A percentile compares a stretch with the other conserved stretches of the same genome.
Evolutionary conservation across 176 grass and related monocot genomes (phyloP).

Genomic region (Chloris gayana): DNA sequence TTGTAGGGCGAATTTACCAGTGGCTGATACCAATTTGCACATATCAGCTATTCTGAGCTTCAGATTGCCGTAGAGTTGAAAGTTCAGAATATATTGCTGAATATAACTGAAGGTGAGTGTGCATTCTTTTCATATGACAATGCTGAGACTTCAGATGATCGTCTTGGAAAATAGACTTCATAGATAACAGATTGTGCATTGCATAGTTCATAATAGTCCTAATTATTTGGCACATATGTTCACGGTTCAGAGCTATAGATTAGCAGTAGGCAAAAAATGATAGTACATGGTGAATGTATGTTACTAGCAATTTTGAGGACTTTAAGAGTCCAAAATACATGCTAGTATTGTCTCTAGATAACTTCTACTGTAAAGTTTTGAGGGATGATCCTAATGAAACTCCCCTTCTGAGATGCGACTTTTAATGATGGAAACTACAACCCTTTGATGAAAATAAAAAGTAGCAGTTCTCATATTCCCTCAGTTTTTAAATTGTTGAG

Average conservation of each 20-base stretch:
- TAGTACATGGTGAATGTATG: background rate
- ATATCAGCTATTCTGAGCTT: background rate
- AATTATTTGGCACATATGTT: background rate
- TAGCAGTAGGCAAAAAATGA: too few species aligned
- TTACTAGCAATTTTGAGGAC: background rate
- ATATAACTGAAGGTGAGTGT: background rate
- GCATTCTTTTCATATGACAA: background rate
- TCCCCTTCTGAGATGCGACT: constrained; percentile 53
- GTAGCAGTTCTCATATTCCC: constrained; percentile 82
- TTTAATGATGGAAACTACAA: constrained; percentile 59
- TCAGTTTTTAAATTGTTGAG: too few species aligned
- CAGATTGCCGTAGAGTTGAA: background rate
- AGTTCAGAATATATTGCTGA: background rate
- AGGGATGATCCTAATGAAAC: background rate
- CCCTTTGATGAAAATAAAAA: constrained; percentile 64
- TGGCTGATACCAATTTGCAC: background rate
- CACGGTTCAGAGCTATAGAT: background rate
- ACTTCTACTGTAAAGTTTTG: background rate
- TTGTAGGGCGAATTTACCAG: background rate
- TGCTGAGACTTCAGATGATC: constrained; percentile 1
- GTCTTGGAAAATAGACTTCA: background rate
- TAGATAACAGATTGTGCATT: background rate
- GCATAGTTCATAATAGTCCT: background rate
- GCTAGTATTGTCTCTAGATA: background rate
- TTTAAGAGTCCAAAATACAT: too few species aligned